Percentiles rank a stretch among this genome's conserved stretches.
phyloP scores from a whole-genome alignment of 2,329 filamentous ascomycete species.

The Xylaria digitata region DNA sequence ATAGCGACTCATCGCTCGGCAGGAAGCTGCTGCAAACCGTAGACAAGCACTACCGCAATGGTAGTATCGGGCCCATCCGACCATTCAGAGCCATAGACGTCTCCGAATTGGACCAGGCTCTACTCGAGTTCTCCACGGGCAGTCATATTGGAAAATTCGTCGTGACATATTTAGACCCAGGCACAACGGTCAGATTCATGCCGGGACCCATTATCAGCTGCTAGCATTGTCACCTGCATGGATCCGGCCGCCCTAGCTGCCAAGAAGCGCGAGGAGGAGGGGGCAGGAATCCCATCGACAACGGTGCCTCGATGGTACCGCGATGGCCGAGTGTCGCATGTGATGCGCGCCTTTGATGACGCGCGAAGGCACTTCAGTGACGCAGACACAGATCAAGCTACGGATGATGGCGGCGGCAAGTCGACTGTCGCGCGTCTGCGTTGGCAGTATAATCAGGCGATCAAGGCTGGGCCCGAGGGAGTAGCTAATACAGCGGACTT shows the following conservation, averaged over 20 bases:
- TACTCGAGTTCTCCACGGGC: too few species aligned
- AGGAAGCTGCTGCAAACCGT: constrained; percentile 14
- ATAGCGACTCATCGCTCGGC: constrained; percentile 18
- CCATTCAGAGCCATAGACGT: too few species aligned
- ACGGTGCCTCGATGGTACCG: constrained; percentile 4
- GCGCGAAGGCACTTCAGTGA: neutral
- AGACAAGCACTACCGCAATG: too few species aligned
- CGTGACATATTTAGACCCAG: too few species aligned
- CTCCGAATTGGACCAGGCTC: too few species aligned
- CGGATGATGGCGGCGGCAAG: too few species aligned
- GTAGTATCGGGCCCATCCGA: too few species aligned
- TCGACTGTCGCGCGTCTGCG: too few species aligned
- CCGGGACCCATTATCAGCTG: constrained; percentile 11
- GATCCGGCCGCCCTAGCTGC: constrained; percentile 25
- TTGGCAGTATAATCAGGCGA: too few species aligned
- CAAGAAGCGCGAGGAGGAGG: neutral
- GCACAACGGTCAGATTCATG: neutral
- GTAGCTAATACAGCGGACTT: neutral
- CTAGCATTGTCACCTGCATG: constrained; percentile 25
- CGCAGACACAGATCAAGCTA: too few species aligned
- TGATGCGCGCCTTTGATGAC: constrained; percentile 27
- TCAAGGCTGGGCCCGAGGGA: neutral
- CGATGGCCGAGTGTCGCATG: constrained; percentile 18
- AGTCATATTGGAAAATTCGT: neutral
- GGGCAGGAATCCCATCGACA: too few species aligned